Base-by-base conservation (phyloP, 2,329 filamentous ascomycete genomes). In the Alternaria sp. region DNA sequence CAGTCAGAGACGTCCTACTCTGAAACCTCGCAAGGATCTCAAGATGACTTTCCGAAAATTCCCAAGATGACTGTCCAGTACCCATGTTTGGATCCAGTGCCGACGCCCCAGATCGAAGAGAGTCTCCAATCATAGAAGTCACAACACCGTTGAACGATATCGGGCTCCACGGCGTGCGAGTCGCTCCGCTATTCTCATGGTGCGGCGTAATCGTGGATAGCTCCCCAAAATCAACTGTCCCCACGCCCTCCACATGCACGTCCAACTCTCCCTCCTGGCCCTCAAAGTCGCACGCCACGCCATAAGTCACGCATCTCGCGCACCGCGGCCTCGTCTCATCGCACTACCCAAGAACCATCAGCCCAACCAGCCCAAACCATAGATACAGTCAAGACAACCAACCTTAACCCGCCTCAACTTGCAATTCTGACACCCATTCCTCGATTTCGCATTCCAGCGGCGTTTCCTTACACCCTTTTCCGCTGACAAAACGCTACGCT, bases 361-460 rank as follows among this genome's bases (percentile, higher is more conserved):
- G 32, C n/a, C 11, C 8, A 36, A 5, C 23, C 23, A 5, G 6
- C 10, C 30, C 19, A 71, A 59, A 44, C 44, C n/a, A 30, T 5
- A 4, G 11, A n/a, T 19, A n/a, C 15, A 17, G 6, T 19, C 9
- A 9, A 12, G 54, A 65, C 59, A 30, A 64, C 76, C 71, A 73
- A 84, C 85, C 79, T 87, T 88, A 52, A 87, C 81, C 56, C 83
- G 80, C 32, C 85, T 79, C 19, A 87, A 69, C 68, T 87, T 87
- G 72, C 87, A 89, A 67, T 88, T 88, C 4, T 81, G 82, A 66
- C 86, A 88, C 2, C 86, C 86, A 13, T 80, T 77, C 17, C 84
- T 80, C 2, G 85, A 88, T 68, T 88, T 88, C 21, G 78, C 84
- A 66, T 88, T 40, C 36, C 36, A 40, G 15, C 36, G 36, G n/a